phyloP scores from a whole-genome alignment of 306 rosid genomes.

The Elaeagnus macrophylla region DNA sequence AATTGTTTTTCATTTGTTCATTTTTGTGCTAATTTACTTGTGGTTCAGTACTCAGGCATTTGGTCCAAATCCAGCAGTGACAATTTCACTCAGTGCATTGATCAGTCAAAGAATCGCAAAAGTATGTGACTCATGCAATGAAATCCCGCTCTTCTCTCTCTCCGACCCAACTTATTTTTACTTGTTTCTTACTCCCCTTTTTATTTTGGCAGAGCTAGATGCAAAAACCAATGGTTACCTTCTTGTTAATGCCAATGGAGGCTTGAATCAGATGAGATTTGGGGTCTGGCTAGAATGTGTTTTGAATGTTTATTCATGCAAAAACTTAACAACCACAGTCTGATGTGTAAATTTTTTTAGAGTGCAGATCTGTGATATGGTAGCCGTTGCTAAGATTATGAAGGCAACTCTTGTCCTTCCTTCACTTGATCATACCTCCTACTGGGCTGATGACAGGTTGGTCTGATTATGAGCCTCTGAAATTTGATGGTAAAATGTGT shows the following conservation, averaged over 20 bases:
- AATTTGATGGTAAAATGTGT: conserved; percentile 1
- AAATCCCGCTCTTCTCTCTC: conserved; percentile 14
- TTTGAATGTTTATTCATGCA: conserved; percentile 20
- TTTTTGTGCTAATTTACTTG: conserved; percentile 25
- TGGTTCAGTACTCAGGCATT: conserved; percentile 54
- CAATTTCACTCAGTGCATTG: conserved; percentile 71
- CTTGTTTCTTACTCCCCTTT: conserved; percentile 8
- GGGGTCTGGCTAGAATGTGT: conserved; percentile 70
- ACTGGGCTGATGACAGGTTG: conserved; percentile 96
- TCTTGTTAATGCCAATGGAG: conserved; percentile 94
- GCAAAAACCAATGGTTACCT: conserved; percentile 71
- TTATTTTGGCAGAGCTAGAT: conserved; percentile 46
- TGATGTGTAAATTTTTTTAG: conserved; percentile 32
- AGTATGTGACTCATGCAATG: conserved; percentile 30
- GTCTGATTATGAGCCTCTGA: conserved; percentile 22
- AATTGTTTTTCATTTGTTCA: conserved; percentile 6
- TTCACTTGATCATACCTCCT: conserved; percentile 90
- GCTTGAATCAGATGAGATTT: conserved; percentile 99
- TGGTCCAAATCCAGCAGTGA: conserved; percentile 67
- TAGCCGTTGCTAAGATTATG: conserved; percentile 83
- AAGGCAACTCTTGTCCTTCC: conserved; percentile 94
- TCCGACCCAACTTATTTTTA: conserved; percentile 12
- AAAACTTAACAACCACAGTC: conserved; percentile 18
- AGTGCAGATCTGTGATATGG: conserved; percentile 98
- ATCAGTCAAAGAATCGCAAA: conserved; percentile 42